Conservation (phyloP, 345 rosid species). For the Pelargonium nanum region DNA sequence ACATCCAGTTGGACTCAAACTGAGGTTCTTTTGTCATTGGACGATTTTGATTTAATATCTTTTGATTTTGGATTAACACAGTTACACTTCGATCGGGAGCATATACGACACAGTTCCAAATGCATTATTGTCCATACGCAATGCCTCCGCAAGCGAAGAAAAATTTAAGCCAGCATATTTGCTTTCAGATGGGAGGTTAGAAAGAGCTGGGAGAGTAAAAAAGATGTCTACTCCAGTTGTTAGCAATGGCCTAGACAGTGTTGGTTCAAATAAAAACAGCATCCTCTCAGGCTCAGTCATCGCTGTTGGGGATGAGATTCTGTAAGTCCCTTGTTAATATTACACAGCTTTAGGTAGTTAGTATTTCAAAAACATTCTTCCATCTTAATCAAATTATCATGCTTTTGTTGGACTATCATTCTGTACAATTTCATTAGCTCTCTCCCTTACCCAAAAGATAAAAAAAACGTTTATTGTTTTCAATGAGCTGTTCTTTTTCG, state of each 20-base stretch:
- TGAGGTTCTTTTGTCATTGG: background rate
- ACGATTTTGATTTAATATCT: background rate
- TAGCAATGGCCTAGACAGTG: constrained; percentile 27
- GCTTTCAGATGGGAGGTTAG: constrained; percentile 94
- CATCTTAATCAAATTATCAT: background rate
- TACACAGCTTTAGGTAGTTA: background rate
- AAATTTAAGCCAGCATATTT: constrained; percentile 88
- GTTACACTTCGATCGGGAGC: constrained; percentile 97
- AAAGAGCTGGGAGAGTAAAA: constrained; percentile 93
- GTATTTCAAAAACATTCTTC: background rate
- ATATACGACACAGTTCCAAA: constrained; percentile 89
- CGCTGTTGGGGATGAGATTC: constrained; percentile 94
- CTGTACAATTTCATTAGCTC: too few relatives aligned
- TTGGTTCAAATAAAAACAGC: constrained; percentile 32
- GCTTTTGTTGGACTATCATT: too few relatives aligned
- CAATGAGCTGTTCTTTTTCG: too few relatives aligned
- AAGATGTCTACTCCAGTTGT: constrained; percentile 21
- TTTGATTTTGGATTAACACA: constrained; percentile 17
- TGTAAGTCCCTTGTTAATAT: constrained; percentile 61
- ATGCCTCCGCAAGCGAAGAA: constrained; percentile 30
- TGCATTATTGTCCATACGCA: constrained; percentile 42
- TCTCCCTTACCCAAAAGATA: too few relatives aligned
- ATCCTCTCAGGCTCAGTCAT: constrained; percentile 54
- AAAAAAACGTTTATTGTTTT: too few relatives aligned
- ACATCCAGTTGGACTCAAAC: too few relatives aligned